Evolutionary conservation across 352 stramenopile genomes (phyloP), one percentile per base, ranked within the genome.

Genomic region (Globisporangium ultimum): DNA sequence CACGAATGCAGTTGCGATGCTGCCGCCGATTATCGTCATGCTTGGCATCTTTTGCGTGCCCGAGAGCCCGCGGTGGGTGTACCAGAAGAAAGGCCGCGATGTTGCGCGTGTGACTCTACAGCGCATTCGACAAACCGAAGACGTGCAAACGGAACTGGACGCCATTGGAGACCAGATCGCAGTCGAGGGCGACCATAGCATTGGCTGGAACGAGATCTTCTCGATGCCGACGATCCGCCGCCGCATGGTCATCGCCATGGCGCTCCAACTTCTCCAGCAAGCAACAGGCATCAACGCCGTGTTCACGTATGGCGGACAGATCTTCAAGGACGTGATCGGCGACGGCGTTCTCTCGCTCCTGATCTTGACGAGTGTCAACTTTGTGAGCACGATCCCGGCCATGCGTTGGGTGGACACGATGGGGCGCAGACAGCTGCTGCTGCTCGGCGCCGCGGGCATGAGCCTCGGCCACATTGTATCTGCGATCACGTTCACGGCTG

Each of bases 61-160:
- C 2, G 79, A 87, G 53, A 77, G 60, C 38, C 76, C 79, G 11
- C 72, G 72, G 8, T 89, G 72, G 72, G 22, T 76, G 14, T 83
- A 80, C 64, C 61, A 77, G 55, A 48, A 72, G 24, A 72, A 74
- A n/a, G 70, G 74, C 6, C 58, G 63, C 12, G 59, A 75, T 0
- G 68, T 58, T 3, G 76, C 74, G 0, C 48, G 65, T 20, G 32
- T 20, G 5, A 59, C 55, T 6, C 58, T 89, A 9, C 61, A 76
- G 46, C 51, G 55, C 2, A 45, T 86, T 2, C 66, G 67, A 14
- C 50, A 64, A 50, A 76, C 64, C 0, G 58, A 76, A 0, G 53
- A 70, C n/a, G 64, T 85, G 1, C 14, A 55, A 2, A 21, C 15
- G 1, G 72, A 81, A 38, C 65, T 86, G 2, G 28, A 80, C 6